These are phyloP conservation scores for Phytopythium aichiense DNA, from an alignment of 352 stramenopile genomes.

Conservation along the genomic window DNA sequence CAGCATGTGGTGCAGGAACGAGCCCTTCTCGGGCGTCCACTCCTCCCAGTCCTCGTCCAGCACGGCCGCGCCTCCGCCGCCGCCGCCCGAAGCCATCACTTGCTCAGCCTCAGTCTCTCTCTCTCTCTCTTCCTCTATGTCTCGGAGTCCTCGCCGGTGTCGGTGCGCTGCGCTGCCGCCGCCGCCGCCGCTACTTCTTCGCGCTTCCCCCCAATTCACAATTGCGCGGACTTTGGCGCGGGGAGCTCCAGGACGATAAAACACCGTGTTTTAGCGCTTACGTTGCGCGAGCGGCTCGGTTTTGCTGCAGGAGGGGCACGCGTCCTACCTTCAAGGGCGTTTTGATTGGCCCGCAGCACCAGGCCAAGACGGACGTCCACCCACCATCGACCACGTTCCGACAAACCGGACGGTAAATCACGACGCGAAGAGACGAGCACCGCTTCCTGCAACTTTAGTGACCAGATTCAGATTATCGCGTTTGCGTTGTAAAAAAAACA, in stretches of 20 bases:
- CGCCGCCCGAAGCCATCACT: background rate
- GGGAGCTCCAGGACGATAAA: background rate
- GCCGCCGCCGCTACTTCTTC: background rate
- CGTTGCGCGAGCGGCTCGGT: background rate
- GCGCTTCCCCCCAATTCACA: background rate
- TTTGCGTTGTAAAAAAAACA: no score
- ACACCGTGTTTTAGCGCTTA: background rate
- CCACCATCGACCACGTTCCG: background rate
- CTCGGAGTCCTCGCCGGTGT: no score
- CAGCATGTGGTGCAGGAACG: constrained; percentile 94
- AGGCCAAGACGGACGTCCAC: background rate
- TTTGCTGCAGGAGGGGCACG: background rate
- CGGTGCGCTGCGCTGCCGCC: no score
- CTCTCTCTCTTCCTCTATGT: no score
- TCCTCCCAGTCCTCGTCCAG: constrained; percentile 92
- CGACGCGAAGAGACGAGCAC: background rate
- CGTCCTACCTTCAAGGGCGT: constrained; percentile 4
- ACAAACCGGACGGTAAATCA: no score
- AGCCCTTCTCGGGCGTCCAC: constrained; percentile 90
- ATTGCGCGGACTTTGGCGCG: no score
- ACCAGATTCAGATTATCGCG: no score
- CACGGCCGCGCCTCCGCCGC: constrained; percentile 6
- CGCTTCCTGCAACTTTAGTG: constrained; percentile 5
- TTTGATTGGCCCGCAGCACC: constrained; percentile 2
- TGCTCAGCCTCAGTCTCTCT: background rate